Conservation (phyloP, 169 alveolate species). For the Plasmodium ovale region DNA sequence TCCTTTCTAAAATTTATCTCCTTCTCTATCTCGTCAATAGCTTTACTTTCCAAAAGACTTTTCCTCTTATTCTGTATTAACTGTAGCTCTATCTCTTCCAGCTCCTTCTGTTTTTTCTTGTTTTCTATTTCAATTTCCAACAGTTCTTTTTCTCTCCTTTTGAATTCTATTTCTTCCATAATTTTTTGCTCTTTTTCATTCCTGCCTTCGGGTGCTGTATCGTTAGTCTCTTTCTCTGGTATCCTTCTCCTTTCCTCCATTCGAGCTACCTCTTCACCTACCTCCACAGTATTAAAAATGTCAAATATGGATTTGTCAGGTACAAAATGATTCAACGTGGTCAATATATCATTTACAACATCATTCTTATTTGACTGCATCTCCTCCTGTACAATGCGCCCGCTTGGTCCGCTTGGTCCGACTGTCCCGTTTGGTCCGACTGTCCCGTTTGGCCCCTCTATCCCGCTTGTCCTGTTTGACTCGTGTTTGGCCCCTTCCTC, state of each 20-base stretch:
- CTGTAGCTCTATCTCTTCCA: slow-evolving; percentile 65
- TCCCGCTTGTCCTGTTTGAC: neutral
- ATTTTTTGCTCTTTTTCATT: neutral
- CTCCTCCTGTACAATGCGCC: neutral
- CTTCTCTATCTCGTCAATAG: neutral
- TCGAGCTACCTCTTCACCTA: neutral
- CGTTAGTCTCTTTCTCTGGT: neutral
- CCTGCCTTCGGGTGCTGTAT: neutral
- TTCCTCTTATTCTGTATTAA: slow-evolving; percentile 36
- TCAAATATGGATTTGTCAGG: slow-evolving; percentile 63
- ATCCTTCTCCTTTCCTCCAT: neutral
- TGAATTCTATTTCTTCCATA: slow-evolving; percentile 19
- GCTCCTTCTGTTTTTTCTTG: slow-evolving; percentile 30
- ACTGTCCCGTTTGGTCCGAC: neutral
- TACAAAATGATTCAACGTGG: slow-evolving; percentile 54
- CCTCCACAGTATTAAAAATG: slow-evolving; percentile 3
- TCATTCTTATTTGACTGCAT: neutral
- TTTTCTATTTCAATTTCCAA: slow-evolving; percentile 62
- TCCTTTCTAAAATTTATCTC: neutral
- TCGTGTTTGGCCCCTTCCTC: neutral
- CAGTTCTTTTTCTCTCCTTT: slow-evolving; percentile 53
- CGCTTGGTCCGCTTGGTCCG: neutral
- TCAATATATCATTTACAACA: slow-evolving; percentile 15
- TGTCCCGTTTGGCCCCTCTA: neutral
- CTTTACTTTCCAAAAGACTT: neutral